Conservation (phyloP, 441 rosid genomes). For the Bocquillonia castaneifolia region DNA sequence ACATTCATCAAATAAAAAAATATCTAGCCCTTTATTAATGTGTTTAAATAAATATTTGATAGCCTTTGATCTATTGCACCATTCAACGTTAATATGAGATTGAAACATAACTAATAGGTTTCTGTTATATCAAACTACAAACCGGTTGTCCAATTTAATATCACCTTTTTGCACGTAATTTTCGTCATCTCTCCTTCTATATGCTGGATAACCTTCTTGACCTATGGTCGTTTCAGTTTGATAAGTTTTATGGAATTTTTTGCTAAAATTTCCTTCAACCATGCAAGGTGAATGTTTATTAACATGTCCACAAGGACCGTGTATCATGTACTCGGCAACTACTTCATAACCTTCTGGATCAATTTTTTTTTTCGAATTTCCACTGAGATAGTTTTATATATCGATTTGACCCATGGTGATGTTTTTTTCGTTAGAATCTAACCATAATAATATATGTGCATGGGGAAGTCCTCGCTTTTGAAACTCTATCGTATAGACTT, state of each 20-base stretch:
- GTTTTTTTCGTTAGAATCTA: no score
- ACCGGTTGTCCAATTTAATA: neutral
- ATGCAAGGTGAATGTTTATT: neutral
- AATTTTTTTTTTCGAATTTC: neutral
- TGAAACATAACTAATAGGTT: no score
- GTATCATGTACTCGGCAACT: neutral
- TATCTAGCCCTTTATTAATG: no score
- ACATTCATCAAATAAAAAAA: no score
- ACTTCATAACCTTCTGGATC: neutral
- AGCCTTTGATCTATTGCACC: no score
- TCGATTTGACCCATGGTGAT: neutral
- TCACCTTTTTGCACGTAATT: neutral
- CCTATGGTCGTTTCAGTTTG: neutral
- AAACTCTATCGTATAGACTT: neutral
- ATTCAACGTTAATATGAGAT: no score
- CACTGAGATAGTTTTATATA: no score
- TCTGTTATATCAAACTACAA: neutral
- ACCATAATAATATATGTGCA: neutral
- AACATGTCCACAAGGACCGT: neutral
- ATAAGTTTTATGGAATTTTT: neutral
- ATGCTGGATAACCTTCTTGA: neutral
- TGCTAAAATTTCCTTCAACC: neutral
- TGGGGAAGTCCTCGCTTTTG: neutral
- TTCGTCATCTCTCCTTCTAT: neutral
- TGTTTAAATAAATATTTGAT: no score